Base-by-base conservation (phyloP, 192 early-diverging fungal genomes). In the Podila verticillata region DNA sequence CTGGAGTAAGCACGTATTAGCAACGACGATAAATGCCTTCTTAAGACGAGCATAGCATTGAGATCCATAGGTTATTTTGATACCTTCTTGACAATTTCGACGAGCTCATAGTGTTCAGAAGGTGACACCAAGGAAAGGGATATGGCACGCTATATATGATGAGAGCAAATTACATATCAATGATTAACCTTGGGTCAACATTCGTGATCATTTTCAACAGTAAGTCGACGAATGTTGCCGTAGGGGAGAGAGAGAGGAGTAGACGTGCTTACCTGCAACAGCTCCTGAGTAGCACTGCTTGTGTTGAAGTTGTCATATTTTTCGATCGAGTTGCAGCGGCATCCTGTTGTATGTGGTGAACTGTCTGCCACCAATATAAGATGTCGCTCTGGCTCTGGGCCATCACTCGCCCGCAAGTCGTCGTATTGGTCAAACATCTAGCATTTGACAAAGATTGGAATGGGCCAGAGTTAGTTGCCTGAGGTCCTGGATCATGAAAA, bases 311-410 rank as follows among this genome's bases (percentile, higher is more conserved):
- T 82, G 61, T 90, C 87, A 30, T 89, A 92, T 49, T 82, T 70
- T n/a, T 85, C 82, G 8, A 71, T 74, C 5, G 87, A 68, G 36
- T 89, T 88, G 60, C 75, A 85, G 5, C 83, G 83, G 29, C 82
- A 86, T 20, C 85, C 83, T 19, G 74, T 82, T 13, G 70, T 65
- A 35, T 89, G 80, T 12, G 85, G 83, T 6, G 84, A 61, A 24
- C 88, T 92, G 19, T 85, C 83, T 1, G 87, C 82, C 0, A 92
- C 81, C 35, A 92, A 74, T 29, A 92, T 81, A 39, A 89, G 87
- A 44, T 90, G 88, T 34, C 80, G 81, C 13, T 84, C 73, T 8
- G 85, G 78, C 5, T 88, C 84, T 1, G 48, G 28, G 30, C 44
- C 35, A 1, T 68, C 66, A 28, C 17, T 31, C 28, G 49, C 26